Base-by-base conservation (phyloP, 2,329 filamentous ascomycete species). In the Claviceps sp. region DNA sequence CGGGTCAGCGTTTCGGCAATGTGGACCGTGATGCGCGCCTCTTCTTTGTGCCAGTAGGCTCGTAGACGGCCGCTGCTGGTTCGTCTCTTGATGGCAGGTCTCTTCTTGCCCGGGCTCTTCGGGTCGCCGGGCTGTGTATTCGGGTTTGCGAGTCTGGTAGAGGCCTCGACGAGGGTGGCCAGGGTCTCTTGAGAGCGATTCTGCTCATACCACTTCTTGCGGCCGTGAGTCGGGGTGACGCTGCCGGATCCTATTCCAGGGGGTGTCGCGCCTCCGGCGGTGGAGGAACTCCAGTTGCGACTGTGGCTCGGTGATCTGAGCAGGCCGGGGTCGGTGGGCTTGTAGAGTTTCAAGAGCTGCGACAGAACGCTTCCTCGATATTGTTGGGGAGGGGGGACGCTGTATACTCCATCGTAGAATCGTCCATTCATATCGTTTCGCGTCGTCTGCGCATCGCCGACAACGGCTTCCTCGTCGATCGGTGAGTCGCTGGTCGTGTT, bases 1-100 rank as follows among this genome's bases (percentile, higher is more conserved):
- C 89, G 79, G 40, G 82, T 81, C 14, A 95, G 74, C 2, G 84
- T 90, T 58, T 81, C 73, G 30, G 79, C 78, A 56, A 82, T 82
- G 60, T 75, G 71, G 16, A 73, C 61, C 1, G 71, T 73, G 51
- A 74, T 74, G 11, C 70, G 67, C 9, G 67, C 63, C 58, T 74
- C 72, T 14, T 75, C 70, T 48, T 71, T 67, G 24, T 72, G 68
- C 54, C 68, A 65, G 18, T 68, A 63, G 8, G 64, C 63, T 49
- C 63, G 69, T n/a, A 72, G 59, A 14, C 63, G 63, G 14, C 63
- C 66, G 50, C 58, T 59, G 54, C 69, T 73, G 24, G 59, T 55
- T 8, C 63, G 62, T 13, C 70, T 65, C 56, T 64, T 71, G 55
- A 69, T 60, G 51, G 57, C 66, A 11, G 67, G 64, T 9, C 64